Base-by-base conservation (phyloP, 352 stramenopile genomes). In the Globisporangium spiculum region DNA sequence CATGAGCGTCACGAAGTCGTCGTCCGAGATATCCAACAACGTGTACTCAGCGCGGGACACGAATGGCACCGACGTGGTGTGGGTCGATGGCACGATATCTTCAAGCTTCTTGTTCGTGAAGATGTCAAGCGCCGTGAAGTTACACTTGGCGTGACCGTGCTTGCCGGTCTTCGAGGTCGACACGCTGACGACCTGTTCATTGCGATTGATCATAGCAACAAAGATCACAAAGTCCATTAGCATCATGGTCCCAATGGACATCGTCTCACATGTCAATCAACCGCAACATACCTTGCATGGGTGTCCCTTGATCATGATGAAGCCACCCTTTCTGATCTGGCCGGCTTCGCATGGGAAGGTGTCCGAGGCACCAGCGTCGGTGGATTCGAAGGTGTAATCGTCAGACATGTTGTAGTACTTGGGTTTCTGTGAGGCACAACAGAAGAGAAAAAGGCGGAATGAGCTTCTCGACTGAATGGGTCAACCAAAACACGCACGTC, bases 71-170 rank as follows among this genome's bases (percentile, higher is more conserved):
- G 93, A 98, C 74, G 96, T 99, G 79, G 92, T 98, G 90, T 99
- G 98, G 67, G 98, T 98, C 73, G 98, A 99, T 63, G 97, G 97
- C 75, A 99, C 96, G 84, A 99, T 99, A 90, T 99, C 98, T 81
- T 99, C 97, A 71, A 98, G 93, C 94, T 99, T 99, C 91, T 99
- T 99, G 81, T 98, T 98, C 64, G 96, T 99, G 93, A 99, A 99
- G 83, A 99, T 99, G 88, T 99, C 97, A 41, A 97, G 88, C 68
- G 97, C 97, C 72, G 92, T 98, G 79, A 99, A 99, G 93, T 99
- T 99, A 77, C 96, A 99, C 92, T 99, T 99, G 75, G 98, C 98
- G 93, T 99, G 98, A 69, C 98, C 98, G 92, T 99, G 98, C 96
- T 99, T 99, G 87, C 98, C 98, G 68, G 98, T 99, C 97, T 99